Conservation (phyloP, 2,329 filamentous ascomycete genomes). For the Elsinoe batatas region DNA sequence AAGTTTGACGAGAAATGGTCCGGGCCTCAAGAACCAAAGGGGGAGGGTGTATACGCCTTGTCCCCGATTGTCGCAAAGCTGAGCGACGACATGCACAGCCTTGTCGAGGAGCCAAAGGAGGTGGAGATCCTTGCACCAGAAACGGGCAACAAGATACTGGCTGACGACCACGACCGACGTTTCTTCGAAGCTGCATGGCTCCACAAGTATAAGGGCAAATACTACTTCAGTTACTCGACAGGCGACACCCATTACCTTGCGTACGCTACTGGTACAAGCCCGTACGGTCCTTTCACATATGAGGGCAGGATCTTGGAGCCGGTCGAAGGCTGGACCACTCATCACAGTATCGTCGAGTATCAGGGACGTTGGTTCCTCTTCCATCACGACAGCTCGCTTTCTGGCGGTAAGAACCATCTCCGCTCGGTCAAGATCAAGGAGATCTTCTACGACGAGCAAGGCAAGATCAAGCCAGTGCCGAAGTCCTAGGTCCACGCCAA, state of each 20-base stretch:
- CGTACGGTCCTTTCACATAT: constrained; percentile 64
- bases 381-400: constrained; percentile 64
- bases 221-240: constrained; percentile 71
- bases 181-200: constrained; percentile 79
- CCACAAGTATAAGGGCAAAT: constrained; percentile 59
- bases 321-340: constrained; percentile 71
- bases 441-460: constrained; percentile 60
- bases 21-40: constrained; percentile 51
- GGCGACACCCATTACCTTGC: constrained; percentile 67
- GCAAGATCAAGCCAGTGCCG: constrained; percentile 40
- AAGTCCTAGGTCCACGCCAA: neutral
- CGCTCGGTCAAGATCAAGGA: constrained; percentile 65
- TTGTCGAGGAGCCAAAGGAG: constrained; percentile 48
- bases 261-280: constrained; percentile 56
- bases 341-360: constrained; percentile 70
- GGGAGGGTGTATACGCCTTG: constrained; percentile 47
- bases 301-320: constrained; percentile 62
- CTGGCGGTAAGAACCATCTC: constrained; percentile 59
- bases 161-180: constrained; percentile 60
- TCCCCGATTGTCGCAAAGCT: constrained; percentile 58
- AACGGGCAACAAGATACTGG: constrained; percentile 48
- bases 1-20: constrained; percentile 48
- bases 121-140: constrained; percentile 53
- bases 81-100: constrained; percentile 54
- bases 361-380: constrained; percentile 63